These are phyloP conservation scores for Penicillium oxalicum DNA, from an alignment of 2,329 filamentous ascomycete genomes.

Conservation along the genomic window DNA sequence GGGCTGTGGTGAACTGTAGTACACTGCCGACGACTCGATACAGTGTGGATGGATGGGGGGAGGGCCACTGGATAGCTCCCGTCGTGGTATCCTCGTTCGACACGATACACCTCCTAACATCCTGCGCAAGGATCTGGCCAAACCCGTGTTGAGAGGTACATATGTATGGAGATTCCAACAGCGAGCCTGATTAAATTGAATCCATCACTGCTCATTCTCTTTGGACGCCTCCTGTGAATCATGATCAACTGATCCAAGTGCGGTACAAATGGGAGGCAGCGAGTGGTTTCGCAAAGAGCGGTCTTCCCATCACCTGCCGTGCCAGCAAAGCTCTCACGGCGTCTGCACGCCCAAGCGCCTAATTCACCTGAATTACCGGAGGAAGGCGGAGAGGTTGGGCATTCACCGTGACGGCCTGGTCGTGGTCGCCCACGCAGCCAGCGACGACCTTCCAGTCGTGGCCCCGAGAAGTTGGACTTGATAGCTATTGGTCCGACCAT, in stretches of 20 bases:
- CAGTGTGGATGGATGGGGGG: too few relatives aligned
- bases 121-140: too few relatives aligned
- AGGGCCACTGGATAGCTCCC: too few relatives aligned
- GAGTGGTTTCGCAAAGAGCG: not conserved
- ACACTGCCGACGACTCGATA: too few relatives aligned
- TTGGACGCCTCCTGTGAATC: not conserved
- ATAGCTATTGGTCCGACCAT: not conserved
- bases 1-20: too few relatives aligned
- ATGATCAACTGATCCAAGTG: not conserved
- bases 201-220: not conserved
- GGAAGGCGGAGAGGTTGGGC: constrained; percentile 7
- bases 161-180: too few relatives aligned
- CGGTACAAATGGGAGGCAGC: not conserved
- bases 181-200: too few relatives aligned
- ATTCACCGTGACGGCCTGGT: constrained; percentile 8
- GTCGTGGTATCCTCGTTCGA: too few relatives aligned
- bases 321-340: too few relatives aligned
- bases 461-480: not conserved
- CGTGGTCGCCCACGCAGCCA: constrained; percentile 7
- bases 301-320: not conserved
- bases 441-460: not conserved
- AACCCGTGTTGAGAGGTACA: too few relatives aligned
- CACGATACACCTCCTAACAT: too few relatives aligned
- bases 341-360: constrained; percentile 3
- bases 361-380: not conserved